Percentiles rank a stretch among this genome's conserved stretches.
Conservation (phyloP, 345 rosid species). For the Eucalyptus tenuipes region DNA sequence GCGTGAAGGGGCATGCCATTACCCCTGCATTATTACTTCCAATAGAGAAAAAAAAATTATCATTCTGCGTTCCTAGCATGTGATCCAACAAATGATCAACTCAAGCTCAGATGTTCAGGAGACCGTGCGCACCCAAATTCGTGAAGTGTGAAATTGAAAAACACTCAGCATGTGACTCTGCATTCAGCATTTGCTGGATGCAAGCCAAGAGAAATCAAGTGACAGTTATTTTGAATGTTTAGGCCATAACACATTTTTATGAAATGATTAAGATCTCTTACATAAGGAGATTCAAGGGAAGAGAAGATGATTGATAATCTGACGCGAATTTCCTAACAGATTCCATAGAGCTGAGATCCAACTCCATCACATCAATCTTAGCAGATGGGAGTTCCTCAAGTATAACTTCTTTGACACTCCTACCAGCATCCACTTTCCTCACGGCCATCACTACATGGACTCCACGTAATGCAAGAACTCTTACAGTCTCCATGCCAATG, state of each 20-base stretch:
- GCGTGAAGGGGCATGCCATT: conserved; percentile 23
- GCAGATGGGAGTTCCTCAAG: background rate
- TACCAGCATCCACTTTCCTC: conserved; percentile 21
- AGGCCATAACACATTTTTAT: background rate
- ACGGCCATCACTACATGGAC: conserved; percentile 1
- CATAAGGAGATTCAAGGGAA: conserved; percentile 30
- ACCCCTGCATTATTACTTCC: conserved; percentile 36
- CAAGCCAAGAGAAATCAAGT: background rate
- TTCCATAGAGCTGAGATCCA: conserved; percentile 30
- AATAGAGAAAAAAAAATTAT: background rate
- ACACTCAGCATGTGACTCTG: background rate
- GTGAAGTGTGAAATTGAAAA: background rate
- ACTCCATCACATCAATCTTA: conserved; percentile 15
- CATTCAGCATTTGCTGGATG: background rate
- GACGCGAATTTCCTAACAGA: conserved; percentile 22
- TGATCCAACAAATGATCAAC: background rate
- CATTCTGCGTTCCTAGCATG: background rate
- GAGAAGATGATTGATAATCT: conserved; percentile 8
- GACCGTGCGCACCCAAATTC: background rate
- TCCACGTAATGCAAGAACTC: conserved; percentile 17
- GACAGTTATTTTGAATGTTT: background rate
- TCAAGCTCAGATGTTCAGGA: background rate
- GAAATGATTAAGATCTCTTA: background rate
- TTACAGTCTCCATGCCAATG: conserved; percentile 19
- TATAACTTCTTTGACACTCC: conserved; percentile 10